Evolutionary conservation across 441 rosid species (phyloP).

Genomic region (Brassica balearica): DNA sequence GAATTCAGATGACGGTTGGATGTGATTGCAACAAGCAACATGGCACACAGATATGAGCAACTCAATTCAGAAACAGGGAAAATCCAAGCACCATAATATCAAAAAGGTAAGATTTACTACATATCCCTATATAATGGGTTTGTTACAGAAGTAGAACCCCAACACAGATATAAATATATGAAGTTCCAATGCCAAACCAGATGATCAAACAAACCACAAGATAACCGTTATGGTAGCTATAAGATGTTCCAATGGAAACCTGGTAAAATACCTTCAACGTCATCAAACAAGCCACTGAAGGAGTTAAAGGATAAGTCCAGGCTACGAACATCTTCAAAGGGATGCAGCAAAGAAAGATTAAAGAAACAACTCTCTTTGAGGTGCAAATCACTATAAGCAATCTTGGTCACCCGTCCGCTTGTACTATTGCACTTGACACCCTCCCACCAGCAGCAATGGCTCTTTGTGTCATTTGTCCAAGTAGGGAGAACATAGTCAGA

Average conservation of each 20-base stretch:
- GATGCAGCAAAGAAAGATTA: background rate
- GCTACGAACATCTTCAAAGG: background rate
- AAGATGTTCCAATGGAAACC: background rate
- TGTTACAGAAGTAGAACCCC: too few relatives aligned
- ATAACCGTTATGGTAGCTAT: background rate
- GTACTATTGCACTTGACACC: background rate
- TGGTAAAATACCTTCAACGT: background rate
- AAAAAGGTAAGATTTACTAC: too few relatives aligned
- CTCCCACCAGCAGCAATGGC: background rate
- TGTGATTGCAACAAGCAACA: background rate
- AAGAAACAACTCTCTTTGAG: too few relatives aligned
- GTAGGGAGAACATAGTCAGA: background rate
- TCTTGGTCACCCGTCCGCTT: background rate
- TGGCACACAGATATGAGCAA: background rate
- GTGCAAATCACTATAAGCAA: background rate
- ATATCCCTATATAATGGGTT: too few relatives aligned
- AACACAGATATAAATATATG: too few relatives aligned
- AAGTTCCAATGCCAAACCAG: too few relatives aligned
- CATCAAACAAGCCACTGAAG: background rate
- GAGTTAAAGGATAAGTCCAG: background rate
- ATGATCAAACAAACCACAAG: background rate
- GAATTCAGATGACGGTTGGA: too few relatives aligned
- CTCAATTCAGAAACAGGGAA: background rate
- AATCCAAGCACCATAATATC: too few relatives aligned
- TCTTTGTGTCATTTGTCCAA: background rate